These are phyloP conservation scores for Sarocladium kiliense DNA, from an alignment of 2,329 filamentous ascomycete genomes.

Conservation along the genomic window DNA sequence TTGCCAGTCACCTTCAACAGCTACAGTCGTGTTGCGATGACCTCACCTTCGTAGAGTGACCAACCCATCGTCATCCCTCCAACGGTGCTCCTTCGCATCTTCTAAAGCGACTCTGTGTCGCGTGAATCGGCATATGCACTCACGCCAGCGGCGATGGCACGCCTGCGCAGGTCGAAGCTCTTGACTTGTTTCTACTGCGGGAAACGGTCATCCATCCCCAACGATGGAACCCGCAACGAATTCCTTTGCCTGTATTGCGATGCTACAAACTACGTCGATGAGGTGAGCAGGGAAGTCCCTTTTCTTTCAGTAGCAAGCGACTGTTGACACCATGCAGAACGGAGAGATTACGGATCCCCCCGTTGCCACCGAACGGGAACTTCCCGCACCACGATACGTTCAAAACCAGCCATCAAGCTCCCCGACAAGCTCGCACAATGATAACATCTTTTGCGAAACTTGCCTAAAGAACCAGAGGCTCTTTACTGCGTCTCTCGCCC, in stretches of 20 bases:
- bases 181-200: conserved; percentile 83
- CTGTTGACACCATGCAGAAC: conserved; percentile 45
- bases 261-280: conserved; percentile 82
- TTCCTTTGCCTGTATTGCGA: conserved; percentile 78
- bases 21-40: conserved; percentile 10
- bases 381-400: conserved; percentile 10
- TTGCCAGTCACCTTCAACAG: conserved; percentile 15
- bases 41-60: neutral
- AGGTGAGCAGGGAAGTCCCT: conserved; percentile 54
- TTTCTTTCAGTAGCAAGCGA: conserved; percentile 15
- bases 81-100: neutral
- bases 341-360: conserved; percentile 89
- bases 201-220: conserved; percentile 55
- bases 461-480: conserved; percentile 89
- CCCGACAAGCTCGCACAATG: conserved; percentile 12
- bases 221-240: conserved; percentile 52
- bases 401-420: neutral
- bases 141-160: conserved; percentile 32
- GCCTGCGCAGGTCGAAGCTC: conserved; percentile 34
- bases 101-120: neutral
- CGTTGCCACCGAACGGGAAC: conserved; percentile 41
- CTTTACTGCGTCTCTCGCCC: conserved; percentile 67
- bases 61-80: neutral
- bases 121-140: neutral
- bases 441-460: conserved; percentile 60